A percentile compares a stretch with the other conserved stretches of the same genome.
Evolutionary conservation across 2,329 filamentous ascomycete genomes (phyloP).

Genomic region (Scedosporium minutisporum): DNA sequence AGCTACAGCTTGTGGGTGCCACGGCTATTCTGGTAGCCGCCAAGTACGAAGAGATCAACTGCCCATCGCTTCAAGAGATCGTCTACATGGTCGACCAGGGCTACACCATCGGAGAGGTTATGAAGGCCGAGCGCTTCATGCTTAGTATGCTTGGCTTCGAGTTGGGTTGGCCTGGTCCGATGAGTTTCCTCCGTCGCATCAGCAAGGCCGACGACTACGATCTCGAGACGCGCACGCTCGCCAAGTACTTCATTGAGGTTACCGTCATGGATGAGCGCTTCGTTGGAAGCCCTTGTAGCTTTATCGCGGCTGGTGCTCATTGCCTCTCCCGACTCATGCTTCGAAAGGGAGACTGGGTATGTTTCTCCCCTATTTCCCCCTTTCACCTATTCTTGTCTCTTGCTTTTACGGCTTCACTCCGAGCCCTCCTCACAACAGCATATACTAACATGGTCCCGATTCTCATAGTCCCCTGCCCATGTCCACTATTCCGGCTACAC

Average conservation of each 20-base stretch:
- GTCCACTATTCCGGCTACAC: constrained; percentile 93
- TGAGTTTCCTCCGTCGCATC: constrained; percentile 94
- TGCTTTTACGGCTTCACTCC: neutral
- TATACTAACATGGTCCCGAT: neutral
- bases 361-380: constrained; percentile 21
- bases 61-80: constrained; percentile 87
- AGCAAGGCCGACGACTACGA: constrained; percentile 99
- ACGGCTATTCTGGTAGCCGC: constrained; percentile 93
- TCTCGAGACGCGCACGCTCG: constrained; percentile 83
- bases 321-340: constrained; percentile 84
- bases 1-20: constrained; percentile 90
- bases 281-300: constrained; percentile 83
- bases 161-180: constrained; percentile 94
- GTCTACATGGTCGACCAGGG: constrained; percentile 96
- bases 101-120: constrained; percentile 81
- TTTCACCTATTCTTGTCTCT: neutral
- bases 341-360: constrained; percentile 87
- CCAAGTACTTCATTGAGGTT: constrained; percentile 96
- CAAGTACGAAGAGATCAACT: constrained; percentile 99
- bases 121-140: constrained; percentile 98
- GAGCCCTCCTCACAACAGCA: no score
- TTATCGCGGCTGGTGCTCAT: constrained; percentile 81
- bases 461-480: constrained; percentile 61
- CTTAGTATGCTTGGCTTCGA: constrained; percentile 92
- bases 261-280: constrained; percentile 98